Evolutionary conservation across 2,329 filamentous ascomycete species (phyloP).

Genomic region (Arachnomyces sp.): DNA sequence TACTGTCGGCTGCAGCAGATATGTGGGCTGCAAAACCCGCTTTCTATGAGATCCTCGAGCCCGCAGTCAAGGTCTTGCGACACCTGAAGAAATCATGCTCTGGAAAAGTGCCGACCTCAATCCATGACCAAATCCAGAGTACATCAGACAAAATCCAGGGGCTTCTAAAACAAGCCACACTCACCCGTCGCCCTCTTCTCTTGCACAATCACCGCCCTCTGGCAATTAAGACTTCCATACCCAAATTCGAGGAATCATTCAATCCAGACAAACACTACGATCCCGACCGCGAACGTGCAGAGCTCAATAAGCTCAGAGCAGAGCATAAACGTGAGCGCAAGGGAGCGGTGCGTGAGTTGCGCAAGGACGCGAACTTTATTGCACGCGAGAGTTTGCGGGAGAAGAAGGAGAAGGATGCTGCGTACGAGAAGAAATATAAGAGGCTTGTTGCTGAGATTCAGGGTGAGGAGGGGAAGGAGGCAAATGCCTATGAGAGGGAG

Average conservation of each 20-base stretch:
- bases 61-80: constrained; percentile 51
- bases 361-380: constrained; percentile 93
- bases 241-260: constrained; percentile 94
- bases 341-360: constrained; percentile 84
- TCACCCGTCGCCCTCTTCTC: constrained; percentile 68
- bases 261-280: constrained; percentile 97
- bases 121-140: constrained; percentile 23
- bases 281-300: constrained; percentile 80
- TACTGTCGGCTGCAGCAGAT: constrained; percentile 62
- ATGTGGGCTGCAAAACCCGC: constrained; percentile 67
- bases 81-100: constrained; percentile 53
- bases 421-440: constrained; percentile 95
- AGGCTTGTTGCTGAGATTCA: constrained; percentile 90
- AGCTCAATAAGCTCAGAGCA: constrained; percentile 72
- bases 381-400: constrained; percentile 79
- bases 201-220: constrained; percentile 84
- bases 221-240: constrained; percentile 78
- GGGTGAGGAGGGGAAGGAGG: constrained; percentile 78
- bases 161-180: constrained; percentile 51
- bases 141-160: constrained; percentile 30
- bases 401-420: constrained; percentile 88
- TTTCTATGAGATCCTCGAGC: constrained; percentile 71
- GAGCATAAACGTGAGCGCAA: constrained; percentile 95
- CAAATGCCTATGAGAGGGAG: constrained; percentile 84
- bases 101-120: constrained; percentile 41